A percentile compares a stretch with the other conserved stretches of the same genome.
phyloP scores from a whole-genome alignment of 2,329 filamentous ascomycete species.

The Diaporthe capsici region DNA sequence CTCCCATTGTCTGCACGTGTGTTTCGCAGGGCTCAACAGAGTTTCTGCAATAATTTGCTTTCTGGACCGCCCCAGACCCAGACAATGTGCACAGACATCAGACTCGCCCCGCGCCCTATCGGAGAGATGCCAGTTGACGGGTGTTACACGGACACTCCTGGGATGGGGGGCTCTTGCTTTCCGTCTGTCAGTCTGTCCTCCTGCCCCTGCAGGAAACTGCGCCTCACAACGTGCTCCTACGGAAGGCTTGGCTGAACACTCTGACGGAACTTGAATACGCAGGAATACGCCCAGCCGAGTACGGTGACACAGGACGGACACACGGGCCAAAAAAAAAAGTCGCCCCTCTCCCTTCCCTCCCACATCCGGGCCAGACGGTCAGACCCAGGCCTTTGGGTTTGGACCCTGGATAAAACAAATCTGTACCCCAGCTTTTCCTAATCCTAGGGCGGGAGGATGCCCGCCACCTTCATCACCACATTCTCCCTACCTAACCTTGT shows the following conservation, averaged over 20 bases:
- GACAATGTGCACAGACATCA: slow-evolving; percentile 3
- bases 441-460: slow-evolving; percentile 5
- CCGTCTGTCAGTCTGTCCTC: not conserved
- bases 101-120: not conserved
- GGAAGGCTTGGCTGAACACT: slow-evolving; percentile 11
- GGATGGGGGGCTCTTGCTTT: not conserved
- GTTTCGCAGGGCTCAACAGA: not conserved
- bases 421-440: slow-evolving; percentile 28
- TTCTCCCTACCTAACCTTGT: not conserved
- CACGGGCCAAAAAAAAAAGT: slow-evolving; percentile 17
- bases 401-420: slow-evolving; percentile 28
- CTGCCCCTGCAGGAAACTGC: slow-evolving; percentile 30
- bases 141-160: not conserved
- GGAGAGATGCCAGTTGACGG: slow-evolving; percentile 4
- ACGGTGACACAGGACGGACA: slow-evolving; percentile 18
- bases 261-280: slow-evolving; percentile 16
- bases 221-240: slow-evolving; percentile 23
- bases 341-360: slow-evolving; percentile 9
- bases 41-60: not conserved
- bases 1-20: not conserved
- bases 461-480: slow-evolving; percentile 9
- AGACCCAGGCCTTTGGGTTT: slow-evolving; percentile 27
- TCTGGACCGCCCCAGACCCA: not conserved
- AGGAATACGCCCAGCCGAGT: not conserved
- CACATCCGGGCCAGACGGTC: not conserved